Evolutionary conservation across 2,329 filamentous ascomycete genomes (phyloP).

Genomic region (Lachnellula cervina): DNA sequence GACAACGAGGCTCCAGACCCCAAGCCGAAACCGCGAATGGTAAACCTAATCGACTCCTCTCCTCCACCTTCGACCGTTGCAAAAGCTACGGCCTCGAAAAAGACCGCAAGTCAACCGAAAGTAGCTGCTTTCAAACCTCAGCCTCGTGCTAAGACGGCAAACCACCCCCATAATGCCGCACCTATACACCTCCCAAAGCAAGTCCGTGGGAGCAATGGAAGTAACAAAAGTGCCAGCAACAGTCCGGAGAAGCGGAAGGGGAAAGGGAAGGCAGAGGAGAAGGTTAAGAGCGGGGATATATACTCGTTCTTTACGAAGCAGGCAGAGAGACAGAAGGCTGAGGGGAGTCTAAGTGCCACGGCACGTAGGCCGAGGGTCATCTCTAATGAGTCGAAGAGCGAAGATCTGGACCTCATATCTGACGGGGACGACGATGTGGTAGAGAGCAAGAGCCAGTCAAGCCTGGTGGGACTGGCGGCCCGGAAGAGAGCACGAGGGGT

Average conservation of each 20-base stretch:
- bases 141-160: slow-evolving; percentile 24
- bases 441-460: slow-evolving; percentile 47
- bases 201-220: slow-evolving; percentile 22
- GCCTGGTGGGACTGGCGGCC: slow-evolving; percentile 52
- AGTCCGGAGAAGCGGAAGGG: slow-evolving; percentile 42
- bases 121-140: slow-evolving; percentile 20
- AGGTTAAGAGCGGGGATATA: slow-evolving; percentile 51
- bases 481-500: slow-evolving; percentile 46
- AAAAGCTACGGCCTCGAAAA: slow-evolving; percentile 2
- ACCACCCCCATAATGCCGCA: slow-evolving; percentile 26
- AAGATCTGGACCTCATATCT: slow-evolving; percentile 44
- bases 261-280: slow-evolving; percentile 42
- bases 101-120: slow-evolving; percentile 25
- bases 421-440: slow-evolving; percentile 48
- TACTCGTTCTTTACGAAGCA: slow-evolving; percentile 58
- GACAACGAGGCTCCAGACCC: slow-evolving; percentile 35
- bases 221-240: slow-evolving; percentile 33
- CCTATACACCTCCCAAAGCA: slow-evolving; percentile 28
- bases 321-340: slow-evolving; percentile 41
- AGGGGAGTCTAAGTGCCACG: slow-evolving; percentile 7
- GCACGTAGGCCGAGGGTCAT: background rate
- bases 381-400: slow-evolving; percentile 9
- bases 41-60: slow-evolving; percentile 22
- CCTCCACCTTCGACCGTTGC: slow-evolving; percentile 11
- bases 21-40: slow-evolving; percentile 17